Evolutionary conservation across 345 rosid genomes (phyloP).

Genomic region (Camelina laxa): DNA sequence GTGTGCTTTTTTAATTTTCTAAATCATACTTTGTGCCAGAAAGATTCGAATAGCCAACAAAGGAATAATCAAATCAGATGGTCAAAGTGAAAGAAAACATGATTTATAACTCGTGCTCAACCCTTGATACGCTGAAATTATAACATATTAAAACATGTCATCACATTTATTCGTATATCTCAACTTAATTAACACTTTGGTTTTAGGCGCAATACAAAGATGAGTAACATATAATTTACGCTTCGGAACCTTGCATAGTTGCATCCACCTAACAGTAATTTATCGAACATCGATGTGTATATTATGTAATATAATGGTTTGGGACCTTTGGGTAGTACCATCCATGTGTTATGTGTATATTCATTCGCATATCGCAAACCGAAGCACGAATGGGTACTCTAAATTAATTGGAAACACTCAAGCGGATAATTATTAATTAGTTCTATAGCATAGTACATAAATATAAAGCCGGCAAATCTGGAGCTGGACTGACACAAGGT

Average conservation of each 20-base stretch:
- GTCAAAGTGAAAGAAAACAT: not conserved
- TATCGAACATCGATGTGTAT: not conserved
- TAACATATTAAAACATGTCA: not conserved
- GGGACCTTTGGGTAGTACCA: no score
- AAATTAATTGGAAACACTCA: not conserved
- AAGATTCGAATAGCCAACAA: not conserved
- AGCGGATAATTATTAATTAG: not conserved
- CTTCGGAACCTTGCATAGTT: not conserved
- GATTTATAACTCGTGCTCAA: not conserved
- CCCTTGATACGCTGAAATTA: not conserved
- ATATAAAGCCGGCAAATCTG: constrained; percentile 36
- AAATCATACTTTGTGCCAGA: not conserved
- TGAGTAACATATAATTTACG: not conserved
- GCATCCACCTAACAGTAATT: not conserved
- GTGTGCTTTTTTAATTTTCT: not conserved
- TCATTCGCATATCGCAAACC: not conserved
- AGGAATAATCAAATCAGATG: not conserved
- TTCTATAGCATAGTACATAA: not conserved
- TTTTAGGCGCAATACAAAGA: not conserved
- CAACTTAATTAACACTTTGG: not conserved
- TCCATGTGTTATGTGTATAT: not conserved
- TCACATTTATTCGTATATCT: not conserved
- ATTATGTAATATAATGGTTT: no score
- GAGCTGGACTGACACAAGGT: constrained; percentile 29
- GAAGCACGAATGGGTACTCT: not conserved